Conservation (phyloP, 768 basidiomycete species). For the Calvatia gigantea region DNA sequence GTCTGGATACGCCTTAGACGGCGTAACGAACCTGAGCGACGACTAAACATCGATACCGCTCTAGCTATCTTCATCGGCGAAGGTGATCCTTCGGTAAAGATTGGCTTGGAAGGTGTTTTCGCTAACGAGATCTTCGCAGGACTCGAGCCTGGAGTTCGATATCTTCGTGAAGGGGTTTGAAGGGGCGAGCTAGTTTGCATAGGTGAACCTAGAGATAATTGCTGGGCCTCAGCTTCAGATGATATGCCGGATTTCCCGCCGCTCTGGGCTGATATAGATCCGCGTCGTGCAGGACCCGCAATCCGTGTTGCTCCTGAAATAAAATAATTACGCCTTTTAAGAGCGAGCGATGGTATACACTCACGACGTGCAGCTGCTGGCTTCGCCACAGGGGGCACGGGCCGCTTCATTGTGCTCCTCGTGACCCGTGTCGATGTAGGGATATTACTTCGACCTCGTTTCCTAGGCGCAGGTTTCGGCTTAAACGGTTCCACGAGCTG, state of each 20-base stretch:
- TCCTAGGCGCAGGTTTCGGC: background rate
- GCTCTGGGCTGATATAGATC: background rate
- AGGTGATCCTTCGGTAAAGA: slow-evolving; percentile 17
- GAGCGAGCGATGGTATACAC: background rate
- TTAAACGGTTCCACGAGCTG: background rate
- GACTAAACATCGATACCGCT: slow-evolving; percentile 14
- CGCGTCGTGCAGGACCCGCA: background rate
- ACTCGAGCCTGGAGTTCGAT: slow-evolving; percentile 17
- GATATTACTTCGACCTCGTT: slow-evolving; percentile 5
- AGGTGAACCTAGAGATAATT: slow-evolving; percentile 27
- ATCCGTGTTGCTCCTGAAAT: background rate
- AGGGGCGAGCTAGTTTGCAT: slow-evolving; percentile 29
- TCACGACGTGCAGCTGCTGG: slow-evolving; percentile 3
- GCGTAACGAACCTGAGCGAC: slow-evolving; percentile 10
- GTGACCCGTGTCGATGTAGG: slow-evolving; percentile 10
- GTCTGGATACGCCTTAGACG: background rate
- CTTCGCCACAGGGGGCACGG: background rate
- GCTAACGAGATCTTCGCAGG: slow-evolving; percentile 20
- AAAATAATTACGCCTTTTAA: background rate
- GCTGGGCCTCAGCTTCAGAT: slow-evolving; percentile 10
- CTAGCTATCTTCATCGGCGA: slow-evolving; percentile 16
- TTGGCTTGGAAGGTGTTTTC: slow-evolving; percentile 23
- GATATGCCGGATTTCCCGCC: slow-evolving; percentile 9
- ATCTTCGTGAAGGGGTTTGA: slow-evolving; percentile 10
- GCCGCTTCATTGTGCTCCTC: slow-evolving; percentile 4